These are phyloP conservation scores for Hemileccinum rubropunctum DNA, from an alignment of 768 basidiomycete species.

Conservation along the genomic window DNA sequence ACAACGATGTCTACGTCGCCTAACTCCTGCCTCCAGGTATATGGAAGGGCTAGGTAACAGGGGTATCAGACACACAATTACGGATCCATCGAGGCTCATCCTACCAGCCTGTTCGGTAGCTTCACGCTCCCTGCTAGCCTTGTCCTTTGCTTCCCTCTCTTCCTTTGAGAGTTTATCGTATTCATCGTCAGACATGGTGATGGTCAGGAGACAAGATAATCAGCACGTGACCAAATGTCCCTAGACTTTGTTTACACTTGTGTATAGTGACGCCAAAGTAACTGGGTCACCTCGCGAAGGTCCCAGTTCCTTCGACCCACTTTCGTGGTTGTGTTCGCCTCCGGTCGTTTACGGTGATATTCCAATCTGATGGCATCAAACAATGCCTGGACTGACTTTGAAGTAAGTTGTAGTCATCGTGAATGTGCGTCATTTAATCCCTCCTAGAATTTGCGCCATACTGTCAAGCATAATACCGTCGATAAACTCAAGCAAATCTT, in stretches of 20 bases:
- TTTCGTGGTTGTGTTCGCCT: conserved; percentile 11
- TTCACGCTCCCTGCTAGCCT: conserved; percentile 66
- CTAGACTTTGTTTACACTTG: conserved; percentile 31
- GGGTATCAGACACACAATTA: conserved; percentile 18
- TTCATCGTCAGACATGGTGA: conserved; percentile 44
- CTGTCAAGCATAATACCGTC: conserved; percentile 75
- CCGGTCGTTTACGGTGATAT: conserved; percentile 4
- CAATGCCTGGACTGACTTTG: conserved; percentile 71
- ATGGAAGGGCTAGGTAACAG: conserved; percentile 67
- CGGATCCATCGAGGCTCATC: conserved; percentile 22
- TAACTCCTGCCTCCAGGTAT: conserved; percentile 88
- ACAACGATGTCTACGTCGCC: conserved; percentile 81
- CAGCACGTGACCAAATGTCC: conserved; percentile 25
- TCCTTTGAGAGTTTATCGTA: conserved; percentile 77
- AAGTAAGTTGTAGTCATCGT: conserved; percentile 43
- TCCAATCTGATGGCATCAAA: conserved; percentile 52
- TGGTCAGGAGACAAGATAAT: conserved; percentile 20
- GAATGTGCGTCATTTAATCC: conserved; percentile 15
- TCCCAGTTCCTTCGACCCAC: conserved; percentile 7
- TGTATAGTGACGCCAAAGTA: conserved; percentile 28
- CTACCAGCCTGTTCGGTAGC: conserved; percentile 80
- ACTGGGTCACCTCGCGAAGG: conserved; percentile 11
- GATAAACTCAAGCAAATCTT: conserved; percentile 84
- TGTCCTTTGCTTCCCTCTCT: conserved; percentile 73
- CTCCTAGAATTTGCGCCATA: conserved; percentile 63